Evolutionary conservation across 371 early-diverging fungal genomes (phyloP).

Genomic region (Encephalitozoon romaleae): DNA sequence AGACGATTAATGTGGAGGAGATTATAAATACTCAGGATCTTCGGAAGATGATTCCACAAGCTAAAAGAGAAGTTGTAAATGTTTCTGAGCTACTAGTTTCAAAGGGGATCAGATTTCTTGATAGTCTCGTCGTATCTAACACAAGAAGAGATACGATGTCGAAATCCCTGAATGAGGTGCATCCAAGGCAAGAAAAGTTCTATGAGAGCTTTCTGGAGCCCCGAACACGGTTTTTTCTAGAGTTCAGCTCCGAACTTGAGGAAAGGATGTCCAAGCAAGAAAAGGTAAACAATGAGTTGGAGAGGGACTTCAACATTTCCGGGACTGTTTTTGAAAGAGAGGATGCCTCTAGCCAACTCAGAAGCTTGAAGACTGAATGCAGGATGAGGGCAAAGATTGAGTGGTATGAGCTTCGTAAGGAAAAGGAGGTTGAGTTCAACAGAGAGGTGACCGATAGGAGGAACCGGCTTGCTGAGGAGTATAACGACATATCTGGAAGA

Average conservation of each 20-base stretch:
- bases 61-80: conserved; percentile 9
- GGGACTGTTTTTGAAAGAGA: conserved; percentile 9
- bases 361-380: conserved; percentile 38
- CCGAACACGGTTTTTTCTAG: conserved; percentile 35
- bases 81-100: conserved; percentile 35
- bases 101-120: conserved; percentile 48
- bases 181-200: conserved; percentile 12
- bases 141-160: conserved; percentile 42
- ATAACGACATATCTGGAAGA: background rate
- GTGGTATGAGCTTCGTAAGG: conserved; percentile 51
- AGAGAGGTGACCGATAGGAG: conserved; percentile 29
- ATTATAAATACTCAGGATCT: conserved; percentile 47
- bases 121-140: conserved; percentile 19
- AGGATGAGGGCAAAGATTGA: conserved; percentile 44
- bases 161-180: conserved; percentile 42
- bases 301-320: conserved; percentile 19
- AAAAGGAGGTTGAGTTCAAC: conserved; percentile 49
- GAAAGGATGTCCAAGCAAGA: conserved; percentile 32
- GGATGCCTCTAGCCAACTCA: conserved; percentile 15
- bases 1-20: conserved; percentile 27
- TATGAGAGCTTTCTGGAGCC: conserved; percentile 27
- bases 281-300: conserved; percentile 11
- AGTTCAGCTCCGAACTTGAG: conserved; percentile 25
- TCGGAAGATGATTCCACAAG: conserved; percentile 26
- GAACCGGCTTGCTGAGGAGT: conserved; percentile 10